Percentiles rank a stretch among this genome's conserved stretches.
Conservation (phyloP, 2,329 filamentous ascomycete genomes). For the Hypoxylon sp. region DNA sequence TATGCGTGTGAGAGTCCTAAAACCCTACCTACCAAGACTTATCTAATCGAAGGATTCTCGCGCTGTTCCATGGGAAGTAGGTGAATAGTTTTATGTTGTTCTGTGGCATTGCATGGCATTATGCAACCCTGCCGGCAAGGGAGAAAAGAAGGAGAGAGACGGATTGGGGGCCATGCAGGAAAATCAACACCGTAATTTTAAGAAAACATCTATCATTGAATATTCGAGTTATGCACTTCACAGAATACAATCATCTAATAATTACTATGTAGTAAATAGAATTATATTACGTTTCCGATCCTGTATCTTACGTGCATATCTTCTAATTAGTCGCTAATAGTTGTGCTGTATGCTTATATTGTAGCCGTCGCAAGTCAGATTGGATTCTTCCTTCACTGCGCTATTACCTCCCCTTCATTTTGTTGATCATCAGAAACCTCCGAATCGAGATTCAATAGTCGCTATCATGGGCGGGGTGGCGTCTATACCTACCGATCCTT, state of each 20-base stretch:
- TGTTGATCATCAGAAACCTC: not conserved
- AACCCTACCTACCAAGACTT: not conserved
- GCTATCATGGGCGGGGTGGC: slow-evolving; percentile 48
- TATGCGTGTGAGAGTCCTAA: slow-evolving; percentile 4
- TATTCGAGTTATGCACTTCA: not conserved
- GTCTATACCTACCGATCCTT: slow-evolving; percentile 54
- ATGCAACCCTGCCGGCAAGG: slow-evolving; percentile 6
- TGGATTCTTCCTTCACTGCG: slow-evolving; percentile 6
- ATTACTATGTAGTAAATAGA: not conserved
- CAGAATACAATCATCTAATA: not conserved
- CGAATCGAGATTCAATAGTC: not conserved
- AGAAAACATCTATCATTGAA: not conserved
- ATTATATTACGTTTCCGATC: not conserved
- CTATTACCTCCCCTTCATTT: not conserved
- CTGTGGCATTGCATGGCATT: not conserved
- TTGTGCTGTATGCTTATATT: slow-evolving; percentile 9
- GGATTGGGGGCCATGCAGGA: slow-evolving; percentile 14
- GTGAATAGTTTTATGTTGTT: slow-evolving; percentile 4
- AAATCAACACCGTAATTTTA: slow-evolving; percentile 5
- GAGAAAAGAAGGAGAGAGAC: not conserved
- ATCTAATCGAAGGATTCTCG: slow-evolving; percentile 5
- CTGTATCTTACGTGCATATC: slow-evolving; percentile 7
- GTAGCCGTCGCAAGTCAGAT: slow-evolving; percentile 3
- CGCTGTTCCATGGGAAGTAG: not conserved
- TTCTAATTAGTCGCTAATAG: not conserved